These are phyloP conservation scores for Schizothecium vesticola DNA, from an alignment of 495 filamentous ascomycete species.

Conservation along the genomic window DNA sequence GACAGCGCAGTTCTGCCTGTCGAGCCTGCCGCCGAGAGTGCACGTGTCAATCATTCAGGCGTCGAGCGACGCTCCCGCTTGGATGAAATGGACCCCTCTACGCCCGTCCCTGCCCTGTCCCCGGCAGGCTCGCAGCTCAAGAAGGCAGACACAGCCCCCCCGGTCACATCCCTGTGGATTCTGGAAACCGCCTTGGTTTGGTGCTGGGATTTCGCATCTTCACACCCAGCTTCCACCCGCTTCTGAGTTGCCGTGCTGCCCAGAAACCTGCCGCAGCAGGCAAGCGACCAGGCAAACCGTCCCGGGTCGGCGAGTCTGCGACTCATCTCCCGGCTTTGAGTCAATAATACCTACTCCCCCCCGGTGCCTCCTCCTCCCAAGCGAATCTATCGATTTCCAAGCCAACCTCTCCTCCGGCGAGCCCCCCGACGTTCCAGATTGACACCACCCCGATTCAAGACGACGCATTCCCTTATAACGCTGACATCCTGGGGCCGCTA, in stretches of 20 bases:
- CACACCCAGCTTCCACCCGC: neutral
- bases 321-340: constrained; percentile 10
- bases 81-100: neutral
- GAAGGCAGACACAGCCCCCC: neutral
- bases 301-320: neutral
- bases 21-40: neutral
- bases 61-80: constrained; percentile 3
- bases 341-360: neutral
- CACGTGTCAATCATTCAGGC: constrained; percentile 10
- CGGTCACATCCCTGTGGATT: constrained; percentile 3
- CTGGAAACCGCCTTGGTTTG: neutral
- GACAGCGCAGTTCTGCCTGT: constrained; percentile 7
- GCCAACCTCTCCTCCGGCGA: neutral
- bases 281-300: neutral
- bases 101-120: neutral
- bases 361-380: neutral
- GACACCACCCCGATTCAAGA: neutral
- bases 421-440: neutral
- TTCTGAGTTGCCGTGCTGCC: constrained; percentile 3
- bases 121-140: neutral
- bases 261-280: constrained; percentile 8
- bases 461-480: neutral
- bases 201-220: constrained; percentile 1
- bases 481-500: neutral
- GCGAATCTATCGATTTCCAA: neutral